Evolutionary conservation across 306 rosid genomes (phyloP).

Genomic region (Ziziphus jujuba): DNA sequence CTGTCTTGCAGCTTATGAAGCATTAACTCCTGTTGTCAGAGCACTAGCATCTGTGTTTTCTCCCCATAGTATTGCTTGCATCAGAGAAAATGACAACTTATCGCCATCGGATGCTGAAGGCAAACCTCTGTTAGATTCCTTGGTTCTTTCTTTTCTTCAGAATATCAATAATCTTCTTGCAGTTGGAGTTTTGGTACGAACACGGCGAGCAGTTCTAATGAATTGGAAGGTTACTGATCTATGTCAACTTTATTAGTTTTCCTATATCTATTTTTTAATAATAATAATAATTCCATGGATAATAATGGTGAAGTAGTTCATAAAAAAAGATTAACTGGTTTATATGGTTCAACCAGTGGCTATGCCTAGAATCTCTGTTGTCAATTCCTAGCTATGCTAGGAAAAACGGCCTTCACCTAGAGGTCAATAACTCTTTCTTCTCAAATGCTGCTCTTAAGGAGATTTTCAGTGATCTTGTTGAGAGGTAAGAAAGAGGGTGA

Average conservation of each 20-base stretch:
- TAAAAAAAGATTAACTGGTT: conserved; percentile 15
- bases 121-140: conserved; percentile 55
- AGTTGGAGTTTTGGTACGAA: conserved; percentile 70
- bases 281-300: background rate
- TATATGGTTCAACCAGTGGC: conserved; percentile 67
- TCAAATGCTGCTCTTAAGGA: conserved; percentile 61
- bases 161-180: conserved; percentile 63
- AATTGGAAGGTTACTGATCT: conserved; percentile 64
- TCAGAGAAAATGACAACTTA: conserved; percentile 37
- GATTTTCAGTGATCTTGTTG: conserved; percentile 73
- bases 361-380: conserved; percentile 76
- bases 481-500: conserved; percentile 55
- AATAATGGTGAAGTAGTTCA: too few species aligned
- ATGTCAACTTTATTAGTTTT: background rate
- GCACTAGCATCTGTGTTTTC: conserved; percentile 54
- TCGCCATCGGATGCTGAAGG: conserved; percentile 36
- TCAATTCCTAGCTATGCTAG: conserved; percentile 63
- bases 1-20: conserved; percentile 83
- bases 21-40: conserved; percentile 61
- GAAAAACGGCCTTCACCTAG: conserved; percentile 45
- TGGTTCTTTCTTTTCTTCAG: conserved; percentile 58
- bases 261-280: background rate
- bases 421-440: conserved; percentile 37
- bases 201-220: conserved; percentile 84
- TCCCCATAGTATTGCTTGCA: conserved; percentile 35